phyloP scores from a whole-genome alignment of 176 grass and related monocot genomes.

The Hordeum vulgare region MorexV3_pseudomolecules_assembly NC_058518.1:77785169-77785668 shows the following conservation, averaged over 20 bases:
- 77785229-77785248: neutral
- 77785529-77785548: neutral
- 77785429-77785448: neutral
- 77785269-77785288: neutral
- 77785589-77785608: slow-evolving; percentile 73
- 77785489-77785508: slow-evolving; percentile 1
- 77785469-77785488: neutral
- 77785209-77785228: too few relatives aligned
- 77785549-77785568: neutral
- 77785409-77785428: neutral
- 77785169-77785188: too few relatives aligned
- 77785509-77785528: neutral
- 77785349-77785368: neutral
- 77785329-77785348: neutral
- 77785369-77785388: neutral
- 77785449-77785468: neutral
- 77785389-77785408: neutral
- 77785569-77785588: slow-evolving; percentile 15
- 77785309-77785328: neutral
- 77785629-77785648: slow-evolving; percentile 86
- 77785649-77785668: slow-evolving; percentile 92
- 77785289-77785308: neutral
- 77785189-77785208: too few relatives aligned
- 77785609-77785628: slow-evolving; percentile 80
- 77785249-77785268: neutral